Base-by-base conservation (phyloP, 2,329 filamentous ascomycete genomes). In the Beauveria varroae region DNA sequence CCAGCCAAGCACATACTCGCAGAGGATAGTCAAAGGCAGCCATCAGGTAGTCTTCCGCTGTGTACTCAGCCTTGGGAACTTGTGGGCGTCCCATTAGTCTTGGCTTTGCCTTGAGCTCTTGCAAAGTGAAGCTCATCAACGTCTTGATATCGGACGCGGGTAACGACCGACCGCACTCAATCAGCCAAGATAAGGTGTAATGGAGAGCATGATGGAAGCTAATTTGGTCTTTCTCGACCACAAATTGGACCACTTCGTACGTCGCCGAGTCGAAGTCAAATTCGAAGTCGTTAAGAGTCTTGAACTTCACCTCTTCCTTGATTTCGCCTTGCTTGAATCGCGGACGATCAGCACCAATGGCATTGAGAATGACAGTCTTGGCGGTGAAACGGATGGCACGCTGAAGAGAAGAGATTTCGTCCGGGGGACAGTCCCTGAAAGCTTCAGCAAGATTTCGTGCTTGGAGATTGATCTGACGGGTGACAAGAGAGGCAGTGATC, bases 171-270 rank as follows among this genome's bases (percentile, higher is more conserved):
- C 87, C 95, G 67, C 89, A 90, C 72, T 99, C 95, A 62, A 99
- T 84, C 43, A 99, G 79, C 95, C 95, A 99, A 0, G 95, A 99
- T 1, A 98, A 78, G 0, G 91, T 96, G 72, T 98, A 99, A 75
- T 99, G 95, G 30, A 99, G 81, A 1, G 92, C 92, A 72, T 99
- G 95, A 71, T 99, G 95, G 74, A 99, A 98, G 76, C 95, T 98
- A 76, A 99, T 95, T 1, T 89, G 86, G 67, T 96, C 90, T 66
- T 88, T 88, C 67, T 96, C 91, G 10, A 99, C 91, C 3, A 90
- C 84, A 70, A 96, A 97, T 64, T 90, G 89, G 62, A 98, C 89
- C 3, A 98, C 84, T 30, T 86, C 76, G 70, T 90, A 88, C 44
- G 79, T 79, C 5, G 76, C 73, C 18, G 76, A 72, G 7, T 79